Conservation (phyloP, 2,329 filamentous ascomycete species). For the Capronia epimyces region DNA sequence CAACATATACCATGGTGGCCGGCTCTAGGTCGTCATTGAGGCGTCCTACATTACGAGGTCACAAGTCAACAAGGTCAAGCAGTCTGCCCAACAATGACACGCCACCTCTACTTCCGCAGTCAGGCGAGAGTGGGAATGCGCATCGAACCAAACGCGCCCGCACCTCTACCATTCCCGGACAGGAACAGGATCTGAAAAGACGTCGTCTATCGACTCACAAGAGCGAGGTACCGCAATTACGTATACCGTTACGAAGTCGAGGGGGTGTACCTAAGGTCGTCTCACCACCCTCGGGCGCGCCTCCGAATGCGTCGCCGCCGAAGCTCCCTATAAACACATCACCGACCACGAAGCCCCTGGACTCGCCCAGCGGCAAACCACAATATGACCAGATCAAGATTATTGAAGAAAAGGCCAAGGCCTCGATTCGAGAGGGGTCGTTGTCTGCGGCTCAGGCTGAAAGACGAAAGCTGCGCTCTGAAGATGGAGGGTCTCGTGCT, state of each 20-base stretch:
- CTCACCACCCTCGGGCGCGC: constrained; percentile 11
- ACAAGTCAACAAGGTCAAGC: constrained; percentile 25
- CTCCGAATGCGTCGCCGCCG: constrained; percentile 5
- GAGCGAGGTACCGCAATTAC: constrained; percentile 19
- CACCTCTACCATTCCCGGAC: constrained; percentile 17
- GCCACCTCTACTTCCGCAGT: constrained; percentile 20
- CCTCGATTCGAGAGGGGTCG: constrained; percentile 16
- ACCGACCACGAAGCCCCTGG: constrained; percentile 12
- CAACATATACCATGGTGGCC: constrained; percentile 31
- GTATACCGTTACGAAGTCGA: constrained; percentile 29
- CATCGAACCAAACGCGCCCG: constrained; percentile 23
- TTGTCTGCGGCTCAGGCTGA: constrained; percentile 41
- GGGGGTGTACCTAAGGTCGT: constrained; percentile 14
- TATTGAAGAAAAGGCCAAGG: constrained; percentile 28
- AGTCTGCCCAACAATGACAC: constrained; percentile 25
- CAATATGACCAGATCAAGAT: constrained; percentile 30
- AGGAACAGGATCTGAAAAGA: constrained; percentile 25
- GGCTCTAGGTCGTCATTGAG: constrained; percentile 32
- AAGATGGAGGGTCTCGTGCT: constrained; percentile 72
- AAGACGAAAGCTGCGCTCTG: constrained; percentile 74
- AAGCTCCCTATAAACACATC: constrained; percentile 11
- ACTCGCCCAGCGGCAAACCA: constrained; percentile 24
- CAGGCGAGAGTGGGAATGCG: constrained; percentile 13
- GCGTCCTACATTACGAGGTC: constrained; percentile 27
- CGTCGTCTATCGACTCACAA: constrained; percentile 24